These are phyloP conservation scores for Drosera capensis DNA, from an alignment of 148 eudicot genomes.

Conservation along the genomic window DNA sequence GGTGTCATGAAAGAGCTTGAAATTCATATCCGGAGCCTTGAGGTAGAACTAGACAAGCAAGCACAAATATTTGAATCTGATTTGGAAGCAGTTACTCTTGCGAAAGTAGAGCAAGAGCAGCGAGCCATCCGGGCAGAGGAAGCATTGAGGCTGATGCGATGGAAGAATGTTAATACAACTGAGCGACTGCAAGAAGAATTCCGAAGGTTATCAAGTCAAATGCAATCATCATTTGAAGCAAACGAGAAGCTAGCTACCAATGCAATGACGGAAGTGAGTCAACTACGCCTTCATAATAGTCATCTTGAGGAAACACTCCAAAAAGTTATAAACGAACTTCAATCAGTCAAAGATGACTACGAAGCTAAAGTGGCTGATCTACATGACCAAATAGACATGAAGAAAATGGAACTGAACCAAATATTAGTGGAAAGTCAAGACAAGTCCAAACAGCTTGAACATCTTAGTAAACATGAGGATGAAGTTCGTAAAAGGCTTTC, in stretches of 20 bases:
- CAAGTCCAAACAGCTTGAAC: constrained; percentile 24
- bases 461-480: constrained; percentile 29
- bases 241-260: constrained; percentile 63
- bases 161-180: constrained; percentile 68
- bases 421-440: constrained; percentile 28
- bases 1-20: constrained; percentile 46
- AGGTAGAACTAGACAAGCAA: constrained; percentile 61
- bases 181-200: constrained; percentile 78
- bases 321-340: constrained; percentile 40
- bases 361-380: constrained; percentile 44
- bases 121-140: constrained; percentile 84
- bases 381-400: constrained; percentile 19
- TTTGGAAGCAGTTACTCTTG: constrained; percentile 42
- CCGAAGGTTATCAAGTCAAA: constrained; percentile 46
- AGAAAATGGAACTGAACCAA: constrained; percentile 24
- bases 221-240: constrained; percentile 61
- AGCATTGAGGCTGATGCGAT: constrained; percentile 38
- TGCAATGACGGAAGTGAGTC: constrained; percentile 57
- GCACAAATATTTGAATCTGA: constrained; percentile 63
- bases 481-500: constrained; percentile 21
- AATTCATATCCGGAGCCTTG: constrained; percentile 34
- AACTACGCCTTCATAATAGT: constrained; percentile 43
- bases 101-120: constrained; percentile 75
- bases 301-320: constrained; percentile 44
- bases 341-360: constrained; percentile 30